phyloP scores from a whole-genome alignment of 2,329 filamentous ascomycete species.

The Mariannaea elegans region DNA sequence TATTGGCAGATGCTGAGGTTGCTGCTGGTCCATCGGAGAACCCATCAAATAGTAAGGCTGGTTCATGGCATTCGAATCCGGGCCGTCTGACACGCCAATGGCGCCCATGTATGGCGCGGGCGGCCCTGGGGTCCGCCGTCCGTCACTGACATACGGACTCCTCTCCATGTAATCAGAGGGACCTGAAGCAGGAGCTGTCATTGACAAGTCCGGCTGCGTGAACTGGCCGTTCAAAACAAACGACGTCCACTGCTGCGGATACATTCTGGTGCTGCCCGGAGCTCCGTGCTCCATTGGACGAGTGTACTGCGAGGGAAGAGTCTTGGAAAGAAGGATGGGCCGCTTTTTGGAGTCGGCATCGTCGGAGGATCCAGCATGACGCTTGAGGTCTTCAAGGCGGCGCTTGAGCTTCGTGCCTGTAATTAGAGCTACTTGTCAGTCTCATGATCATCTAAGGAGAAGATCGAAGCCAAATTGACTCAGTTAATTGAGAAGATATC shows the following conservation, averaged over 20 bases:
- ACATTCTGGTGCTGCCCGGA: constrained; percentile 57
- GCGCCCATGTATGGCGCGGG: constrained; percentile 48
- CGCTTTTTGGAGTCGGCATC: constrained; percentile 53
- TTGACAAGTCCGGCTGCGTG: constrained; percentile 56
- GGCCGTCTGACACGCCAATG: constrained; percentile 47
- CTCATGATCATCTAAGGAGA: background rate
- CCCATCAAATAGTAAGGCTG: constrained; percentile 43
- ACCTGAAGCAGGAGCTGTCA: constrained; percentile 50
- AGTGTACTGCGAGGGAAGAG: constrained; percentile 63
- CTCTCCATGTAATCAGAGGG: constrained; percentile 46
- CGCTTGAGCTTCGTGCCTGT: constrained; percentile 92
- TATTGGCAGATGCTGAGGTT: constrained; percentile 32
- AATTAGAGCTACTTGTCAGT: constrained; percentile 26
- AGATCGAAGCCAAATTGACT: constrained; percentile 6
- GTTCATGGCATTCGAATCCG: constrained; percentile 36
- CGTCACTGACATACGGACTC: constrained; percentile 51
- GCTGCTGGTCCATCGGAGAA: constrained; percentile 37
- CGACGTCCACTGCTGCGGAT: constrained; percentile 49
- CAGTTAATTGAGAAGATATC: background rate
- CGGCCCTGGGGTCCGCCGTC: constrained; percentile 49
- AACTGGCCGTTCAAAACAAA: constrained; percentile 54
- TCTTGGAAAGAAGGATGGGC: constrained; percentile 44
- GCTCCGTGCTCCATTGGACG: constrained; percentile 67
- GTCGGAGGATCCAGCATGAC: constrained; percentile 69
- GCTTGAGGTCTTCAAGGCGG: constrained; percentile 85